These are phyloP conservation scores for Rhizopogon vinicolor DNA, from an alignment of 768 basidiomycete species.

Conservation along the genomic window DNA sequence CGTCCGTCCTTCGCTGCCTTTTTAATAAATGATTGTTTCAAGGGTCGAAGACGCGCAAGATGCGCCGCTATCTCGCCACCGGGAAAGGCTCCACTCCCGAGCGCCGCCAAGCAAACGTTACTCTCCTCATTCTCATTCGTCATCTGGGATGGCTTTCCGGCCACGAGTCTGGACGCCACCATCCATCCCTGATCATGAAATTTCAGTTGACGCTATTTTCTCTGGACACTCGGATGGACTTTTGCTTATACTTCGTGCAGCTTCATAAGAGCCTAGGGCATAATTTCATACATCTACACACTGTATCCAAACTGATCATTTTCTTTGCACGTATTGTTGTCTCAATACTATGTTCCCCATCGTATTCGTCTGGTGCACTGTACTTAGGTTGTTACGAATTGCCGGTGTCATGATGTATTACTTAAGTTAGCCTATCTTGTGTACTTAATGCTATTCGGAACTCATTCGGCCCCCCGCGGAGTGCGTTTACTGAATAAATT, in stretches of 20 bases:
- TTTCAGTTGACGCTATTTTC: constrained; percentile 75
- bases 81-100: constrained; percentile 17
- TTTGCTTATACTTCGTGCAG: constrained; percentile 68
- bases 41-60: constrained; percentile 25
- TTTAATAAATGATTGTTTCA: constrained; percentile 1
- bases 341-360: neutral
- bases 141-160: neutral
- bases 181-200: constrained; percentile 24
- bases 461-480: too few species aligned
- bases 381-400: neutral
- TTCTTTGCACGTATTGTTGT: neutral
- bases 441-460: neutral
- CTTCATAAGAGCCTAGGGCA: constrained; percentile 15
- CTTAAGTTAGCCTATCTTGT: neutral
- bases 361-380: neutral
- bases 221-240: constrained; percentile 84
- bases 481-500: too few species aligned
- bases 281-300: neutral
- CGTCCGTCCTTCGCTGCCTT: neutral
- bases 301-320: neutral
- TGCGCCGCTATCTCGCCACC: constrained; percentile 24
- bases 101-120: constrained; percentile 6
- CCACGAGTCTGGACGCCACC: constrained; percentile 7
- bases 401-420: neutral
- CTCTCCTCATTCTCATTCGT: constrained; percentile 5